A percentile compares a stretch with the other conserved stretches of the same genome.
phyloP scores from a whole-genome alignment of 805 yeast genomes.

The Kodamaea hsintzibuensis region DNA sequence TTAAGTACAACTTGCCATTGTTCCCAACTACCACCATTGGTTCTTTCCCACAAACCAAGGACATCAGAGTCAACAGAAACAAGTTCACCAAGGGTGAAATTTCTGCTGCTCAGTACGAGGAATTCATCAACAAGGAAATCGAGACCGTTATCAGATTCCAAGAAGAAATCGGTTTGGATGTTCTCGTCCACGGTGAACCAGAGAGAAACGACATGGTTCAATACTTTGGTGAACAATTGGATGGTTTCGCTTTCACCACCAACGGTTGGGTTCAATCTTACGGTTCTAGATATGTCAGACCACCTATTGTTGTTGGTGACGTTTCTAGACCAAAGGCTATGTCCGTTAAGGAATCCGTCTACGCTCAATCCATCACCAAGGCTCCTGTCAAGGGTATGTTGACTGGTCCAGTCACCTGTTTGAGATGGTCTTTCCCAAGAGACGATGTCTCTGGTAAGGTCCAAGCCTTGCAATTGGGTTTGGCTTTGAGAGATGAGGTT shows the following conservation, averaged over 20 bases:
- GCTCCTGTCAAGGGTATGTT: conserved; percentile 99
- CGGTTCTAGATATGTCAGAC: conserved; percentile 99
- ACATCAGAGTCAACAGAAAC: conserved; percentile 97
- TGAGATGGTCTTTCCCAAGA: conserved; percentile 99
- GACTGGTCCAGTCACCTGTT: conserved; percentile 99
- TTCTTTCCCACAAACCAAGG: conserved; percentile 99
- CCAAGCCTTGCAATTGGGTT: conserved; percentile 95
- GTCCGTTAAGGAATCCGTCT: conserved; percentile 99
- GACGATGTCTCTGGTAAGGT: conserved; percentile 90
- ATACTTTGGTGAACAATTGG: conserved; percentile 98
- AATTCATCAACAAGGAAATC: conserved; percentile 95
- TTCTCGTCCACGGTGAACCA: conserved; percentile 99
- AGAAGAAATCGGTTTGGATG: conserved; percentile 98
- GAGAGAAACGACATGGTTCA: conserved; percentile 99
- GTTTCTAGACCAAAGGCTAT: conserved; percentile 97
- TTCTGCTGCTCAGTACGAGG: conserved; percentile 91
- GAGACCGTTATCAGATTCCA: conserved; percentile 96
- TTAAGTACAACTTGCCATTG: conserved; percentile 86
- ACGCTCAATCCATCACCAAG: conserved; percentile 94
- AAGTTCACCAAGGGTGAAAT: conserved; percentile 96
- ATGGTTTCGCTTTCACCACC: conserved; percentile 97
- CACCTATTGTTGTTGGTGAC: conserved; percentile 99
- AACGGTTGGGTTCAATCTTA: conserved; percentile 99
- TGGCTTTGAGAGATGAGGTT: conserved; percentile 98
- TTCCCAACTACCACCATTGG: conserved; percentile 99